phyloP scores from a whole-genome alignment of 345 rosid genomes.

The Sonneratia caseolaris region DNA sequence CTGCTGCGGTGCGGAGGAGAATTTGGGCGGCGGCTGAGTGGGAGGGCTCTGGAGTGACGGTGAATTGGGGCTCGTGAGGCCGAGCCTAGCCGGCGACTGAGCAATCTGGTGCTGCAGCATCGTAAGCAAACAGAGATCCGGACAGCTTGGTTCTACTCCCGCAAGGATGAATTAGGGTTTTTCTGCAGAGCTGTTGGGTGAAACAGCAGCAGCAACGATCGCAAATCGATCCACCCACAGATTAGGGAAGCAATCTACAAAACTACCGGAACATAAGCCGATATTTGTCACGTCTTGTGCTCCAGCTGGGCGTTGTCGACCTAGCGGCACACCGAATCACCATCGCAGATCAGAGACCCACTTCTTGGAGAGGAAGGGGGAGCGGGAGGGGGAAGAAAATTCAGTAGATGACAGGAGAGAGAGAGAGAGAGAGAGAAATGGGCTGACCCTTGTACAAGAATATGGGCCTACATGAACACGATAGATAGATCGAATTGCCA shows the following conservation, averaged over 20 bases:
- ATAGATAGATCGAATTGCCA: too few relatives aligned
- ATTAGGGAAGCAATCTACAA: neutral
- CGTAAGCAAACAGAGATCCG: neutral
- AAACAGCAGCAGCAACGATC: neutral
- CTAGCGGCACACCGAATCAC: neutral
- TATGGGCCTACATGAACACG: neutral
- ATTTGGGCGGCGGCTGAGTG: conserved; percentile 32
- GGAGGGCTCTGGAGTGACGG: conserved; percentile 67
- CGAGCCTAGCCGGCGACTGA: conserved; percentile 81
- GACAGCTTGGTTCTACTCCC: neutral
- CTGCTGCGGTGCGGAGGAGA: conserved; percentile 21
- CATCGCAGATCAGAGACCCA: neutral
- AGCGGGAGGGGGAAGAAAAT: neutral
- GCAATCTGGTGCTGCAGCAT: conserved; percentile 84
- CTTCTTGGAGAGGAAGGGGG: neutral
- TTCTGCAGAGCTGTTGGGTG: neutral
- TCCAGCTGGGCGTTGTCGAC: neutral
- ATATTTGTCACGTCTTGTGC: neutral
- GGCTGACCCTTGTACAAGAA: neutral
- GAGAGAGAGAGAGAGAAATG: neutral
- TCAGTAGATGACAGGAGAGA: neutral
- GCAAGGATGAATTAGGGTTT: neutral
- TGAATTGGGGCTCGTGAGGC: conserved; percentile 65
- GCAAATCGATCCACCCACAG: neutral
- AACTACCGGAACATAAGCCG: neutral